Percentiles rank a stretch among this genome's conserved stretches.
Conservation (phyloP, 148 eudicot genomes). For the Dysphania ambrosioides region DNA sequence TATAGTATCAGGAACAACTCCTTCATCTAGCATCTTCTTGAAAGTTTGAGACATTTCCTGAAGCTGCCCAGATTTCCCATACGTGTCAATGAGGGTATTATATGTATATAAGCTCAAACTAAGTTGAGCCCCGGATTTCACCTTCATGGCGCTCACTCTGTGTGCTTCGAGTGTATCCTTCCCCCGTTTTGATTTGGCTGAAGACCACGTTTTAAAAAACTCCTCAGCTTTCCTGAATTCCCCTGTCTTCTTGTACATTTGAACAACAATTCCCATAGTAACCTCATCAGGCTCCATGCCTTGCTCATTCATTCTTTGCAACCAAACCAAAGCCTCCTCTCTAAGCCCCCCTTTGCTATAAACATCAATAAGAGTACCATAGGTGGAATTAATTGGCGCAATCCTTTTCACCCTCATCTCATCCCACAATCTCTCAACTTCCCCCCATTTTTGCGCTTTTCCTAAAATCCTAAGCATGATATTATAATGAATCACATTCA, state of each 20-base stretch:
- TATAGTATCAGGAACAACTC: constrained; percentile 65
- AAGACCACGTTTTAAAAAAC: constrained; percentile 74
- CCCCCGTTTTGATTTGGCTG: constrained; percentile 20
- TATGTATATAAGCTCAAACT: constrained; percentile 69
- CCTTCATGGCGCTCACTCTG: constrained; percentile 18
- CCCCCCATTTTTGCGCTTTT: constrained; percentile 60
- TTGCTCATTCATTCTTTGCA: constrained; percentile 66
- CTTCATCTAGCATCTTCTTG: constrained; percentile 56
- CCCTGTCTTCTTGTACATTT: constrained; percentile 73
- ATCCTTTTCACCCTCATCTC: constrained; percentile 66
- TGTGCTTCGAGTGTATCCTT: constrained; percentile 15
- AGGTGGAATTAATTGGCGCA: constrained; percentile 64
- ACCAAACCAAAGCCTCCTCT: constrained; percentile 61
- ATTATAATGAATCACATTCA: constrained; percentile 93
- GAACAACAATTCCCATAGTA: constrained; percentile 74
- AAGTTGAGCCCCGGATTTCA: constrained; percentile 30
- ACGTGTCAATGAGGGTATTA: constrained; percentile 81
- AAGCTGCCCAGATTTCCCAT: constrained; percentile 80
- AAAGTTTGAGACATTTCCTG: constrained; percentile 67
- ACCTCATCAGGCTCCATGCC: constrained; percentile 90
- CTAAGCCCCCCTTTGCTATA: constrained; percentile 75
- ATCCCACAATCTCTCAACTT: constrained; percentile 57
- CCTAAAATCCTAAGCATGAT: constrained; percentile 77
- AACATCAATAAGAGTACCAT: constrained; percentile 90
- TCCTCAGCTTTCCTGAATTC: constrained; percentile 76